Evolutionary conservation across 139 green algal species (phyloP).

Genomic region (Chlorella vulgaris): DNA sequence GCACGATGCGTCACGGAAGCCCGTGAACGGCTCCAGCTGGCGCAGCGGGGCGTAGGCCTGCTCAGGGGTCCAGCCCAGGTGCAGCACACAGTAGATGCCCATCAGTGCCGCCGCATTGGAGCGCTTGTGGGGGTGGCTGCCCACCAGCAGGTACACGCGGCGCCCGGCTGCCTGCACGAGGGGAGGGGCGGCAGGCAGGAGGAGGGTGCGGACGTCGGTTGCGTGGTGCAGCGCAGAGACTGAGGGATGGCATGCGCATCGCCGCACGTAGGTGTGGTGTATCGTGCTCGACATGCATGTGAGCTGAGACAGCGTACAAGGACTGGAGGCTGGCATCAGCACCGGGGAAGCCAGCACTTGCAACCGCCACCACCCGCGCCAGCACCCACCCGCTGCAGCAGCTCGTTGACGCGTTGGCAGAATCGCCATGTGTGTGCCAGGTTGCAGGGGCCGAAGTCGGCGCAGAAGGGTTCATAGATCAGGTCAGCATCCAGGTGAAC

Average conservation of each 20-base stretch:
- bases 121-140: constrained; percentile 63
- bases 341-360: background rate
- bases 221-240: background rate
- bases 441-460: constrained; percentile 93
- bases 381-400: constrained; percentile 63
- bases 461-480: constrained; percentile 92
- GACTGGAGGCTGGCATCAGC: too few species aligned
- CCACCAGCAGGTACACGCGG: constrained; percentile 68
- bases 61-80: constrained; percentile 63
- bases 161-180: constrained; percentile 7
- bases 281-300: too few species aligned
- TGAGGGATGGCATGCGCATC: too few species aligned
- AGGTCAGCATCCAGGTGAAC: constrained; percentile 43
- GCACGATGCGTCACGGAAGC: constrained; percentile 88
- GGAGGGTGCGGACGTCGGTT: background rate
- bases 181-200: background rate
- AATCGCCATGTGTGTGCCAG: constrained; percentile 83
- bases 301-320: too few species aligned
- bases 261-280: too few species aligned
- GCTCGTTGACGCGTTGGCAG: constrained; percentile 64
- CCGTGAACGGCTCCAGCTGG: constrained; percentile 71
- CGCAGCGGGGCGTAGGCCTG: constrained; percentile 73
- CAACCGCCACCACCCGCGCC: background rate
- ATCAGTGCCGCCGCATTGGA: constrained; percentile 88
- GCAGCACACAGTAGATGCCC: constrained; percentile 82